Percentiles rank a stretch among this genome's conserved stretches.
Conservation (phyloP, 1,139 yeast species). For the Saccharomyces hybrid region DNA sequence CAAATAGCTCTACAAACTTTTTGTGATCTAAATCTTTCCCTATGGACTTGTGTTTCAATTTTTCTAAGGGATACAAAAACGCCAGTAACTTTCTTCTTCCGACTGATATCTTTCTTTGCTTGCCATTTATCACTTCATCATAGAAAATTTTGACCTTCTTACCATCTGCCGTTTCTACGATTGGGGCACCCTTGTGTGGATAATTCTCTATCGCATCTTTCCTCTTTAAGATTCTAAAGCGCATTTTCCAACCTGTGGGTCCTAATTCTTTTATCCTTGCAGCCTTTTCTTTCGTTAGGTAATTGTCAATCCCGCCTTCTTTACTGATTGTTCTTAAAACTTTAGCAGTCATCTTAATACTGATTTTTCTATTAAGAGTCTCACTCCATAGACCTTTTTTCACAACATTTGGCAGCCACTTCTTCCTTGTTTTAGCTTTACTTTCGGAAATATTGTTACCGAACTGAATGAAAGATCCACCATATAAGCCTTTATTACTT, state of each 20-base stretch:
- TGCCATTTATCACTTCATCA: conserved; percentile 39
- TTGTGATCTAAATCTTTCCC: conserved; percentile 40
- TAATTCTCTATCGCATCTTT: conserved; percentile 29
- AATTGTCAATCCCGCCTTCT: conserved; percentile 92
- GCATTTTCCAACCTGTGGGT: conserved; percentile 81
- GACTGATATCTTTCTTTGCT: conserved; percentile 44
- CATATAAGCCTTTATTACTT: conserved; percentile 81
- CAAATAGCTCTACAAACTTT: conserved; percentile 39
- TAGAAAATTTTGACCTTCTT: conserved; percentile 41
- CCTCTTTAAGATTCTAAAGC: conserved; percentile 56
- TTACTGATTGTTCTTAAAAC: conserved; percentile 80
- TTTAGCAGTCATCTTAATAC: conserved; percentile 64
- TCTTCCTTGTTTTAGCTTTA: conserved; percentile 64
- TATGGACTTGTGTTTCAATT: conserved; percentile 39
- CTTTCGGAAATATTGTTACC: conserved; percentile 78
- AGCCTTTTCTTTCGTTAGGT: conserved; percentile 75
- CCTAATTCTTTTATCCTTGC: conserved; percentile 92
- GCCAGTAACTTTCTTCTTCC: conserved; percentile 59
- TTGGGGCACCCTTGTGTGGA: conserved; percentile 29
- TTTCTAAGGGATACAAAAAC: conserved; percentile 46
- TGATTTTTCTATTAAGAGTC: conserved; percentile 48
- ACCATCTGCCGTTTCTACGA: conserved; percentile 34
- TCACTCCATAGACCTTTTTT: conserved; percentile 79
- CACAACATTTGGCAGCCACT: conserved; percentile 77
- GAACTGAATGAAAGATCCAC: conserved; percentile 74